Evolutionary conservation across 2,329 filamentous ascomycete genomes (phyloP).

Genomic region (Pseudopyrenochaeta lycopersici): DNA sequence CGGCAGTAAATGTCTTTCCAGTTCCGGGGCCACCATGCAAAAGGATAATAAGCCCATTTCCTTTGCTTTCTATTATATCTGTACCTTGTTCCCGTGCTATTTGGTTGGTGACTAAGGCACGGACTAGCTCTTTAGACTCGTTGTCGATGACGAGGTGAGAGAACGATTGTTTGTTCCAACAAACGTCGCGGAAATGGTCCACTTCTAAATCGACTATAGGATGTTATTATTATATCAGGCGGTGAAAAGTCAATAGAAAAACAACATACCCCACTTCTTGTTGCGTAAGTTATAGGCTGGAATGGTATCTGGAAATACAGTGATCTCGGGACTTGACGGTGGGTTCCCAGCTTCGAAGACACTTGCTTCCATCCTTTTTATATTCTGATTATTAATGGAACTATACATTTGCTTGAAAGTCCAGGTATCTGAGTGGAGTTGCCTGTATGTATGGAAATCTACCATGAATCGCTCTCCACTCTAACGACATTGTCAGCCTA

Average conservation of each 20-base stretch:
- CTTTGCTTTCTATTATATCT: constrained; percentile 35
- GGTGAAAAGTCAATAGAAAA: background rate
- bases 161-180: background rate
- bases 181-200: constrained; percentile 7
- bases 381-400: no score
- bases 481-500: background rate
- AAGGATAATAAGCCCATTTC: constrained; percentile 23
- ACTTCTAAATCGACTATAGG: constrained; percentile 11
- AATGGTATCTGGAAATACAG: constrained; percentile 10
- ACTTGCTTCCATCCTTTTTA: constrained; percentile 42
- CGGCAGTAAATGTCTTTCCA: constrained; percentile 24
- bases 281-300: constrained; percentile 5
- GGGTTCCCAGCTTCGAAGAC: constrained; percentile 59
- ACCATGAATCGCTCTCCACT: constrained; percentile 12
- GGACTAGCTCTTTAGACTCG: background rate
- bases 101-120: background rate
- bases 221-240: background rate
- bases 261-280: constrained; percentile 13
- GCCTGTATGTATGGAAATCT: constrained; percentile 9
- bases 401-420: constrained; percentile 31
- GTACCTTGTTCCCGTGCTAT: background rate
- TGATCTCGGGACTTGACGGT: constrained; percentile 33
- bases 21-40: constrained; percentile 18
- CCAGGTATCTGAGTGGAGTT: constrained; percentile 4
- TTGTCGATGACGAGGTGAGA: background rate